These are phyloP conservation scores for Pichia kudriavzevii DNA, from an alignment of 1,139 yeast genomes.

Conservation along the genomic window DNA sequence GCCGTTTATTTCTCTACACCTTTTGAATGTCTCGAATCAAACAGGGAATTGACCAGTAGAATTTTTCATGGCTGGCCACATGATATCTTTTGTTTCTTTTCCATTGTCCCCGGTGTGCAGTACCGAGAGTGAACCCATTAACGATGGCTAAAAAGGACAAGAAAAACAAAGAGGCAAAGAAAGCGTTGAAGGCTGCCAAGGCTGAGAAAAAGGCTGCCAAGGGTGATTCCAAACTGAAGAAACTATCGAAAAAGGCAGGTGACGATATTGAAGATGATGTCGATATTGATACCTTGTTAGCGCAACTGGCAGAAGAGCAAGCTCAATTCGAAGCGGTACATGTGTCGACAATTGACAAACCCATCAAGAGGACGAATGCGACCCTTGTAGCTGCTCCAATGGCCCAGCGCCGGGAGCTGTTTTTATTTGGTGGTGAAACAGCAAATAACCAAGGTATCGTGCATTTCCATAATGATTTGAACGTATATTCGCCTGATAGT, in stretches of 20 bases:
- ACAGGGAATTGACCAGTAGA: too few relatives aligned
- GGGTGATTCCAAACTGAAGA: conserved; percentile 67
- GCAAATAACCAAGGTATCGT: conserved; percentile 44
- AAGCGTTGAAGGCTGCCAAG: conserved; percentile 82
- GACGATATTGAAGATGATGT: conserved; percentile 73
- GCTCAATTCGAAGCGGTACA: conserved; percentile 67
- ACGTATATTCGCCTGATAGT: conserved; percentile 64
- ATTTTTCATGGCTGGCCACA: too few relatives aligned
- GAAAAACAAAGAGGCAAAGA: conserved; percentile 84
- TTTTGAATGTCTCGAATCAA: too few relatives aligned
- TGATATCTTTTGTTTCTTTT: too few relatives aligned
- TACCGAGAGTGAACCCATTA: too few relatives aligned
- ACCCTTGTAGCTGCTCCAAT: conserved; percentile 70
- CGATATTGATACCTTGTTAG: conserved; percentile 79
- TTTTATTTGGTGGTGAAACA: conserved; percentile 86
- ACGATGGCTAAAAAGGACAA: conserved; percentile 80
- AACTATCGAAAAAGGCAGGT: conserved; percentile 64
- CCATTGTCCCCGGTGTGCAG: too few relatives aligned
- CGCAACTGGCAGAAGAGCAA: conserved; percentile 73
- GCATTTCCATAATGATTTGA: conserved; percentile 75
- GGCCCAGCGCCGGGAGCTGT: conserved; percentile 68
- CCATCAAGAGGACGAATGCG: conserved; percentile 65
- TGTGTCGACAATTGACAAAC: conserved; percentile 50
- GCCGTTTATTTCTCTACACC: too few relatives aligned
- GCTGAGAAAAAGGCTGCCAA: conserved; percentile 68